A percentile compares a stretch with the other conserved stretches of the same genome.
Conservation (phyloP, 768 basidiomycete genomes). For the Phlegmacium glaucopus region DNA sequence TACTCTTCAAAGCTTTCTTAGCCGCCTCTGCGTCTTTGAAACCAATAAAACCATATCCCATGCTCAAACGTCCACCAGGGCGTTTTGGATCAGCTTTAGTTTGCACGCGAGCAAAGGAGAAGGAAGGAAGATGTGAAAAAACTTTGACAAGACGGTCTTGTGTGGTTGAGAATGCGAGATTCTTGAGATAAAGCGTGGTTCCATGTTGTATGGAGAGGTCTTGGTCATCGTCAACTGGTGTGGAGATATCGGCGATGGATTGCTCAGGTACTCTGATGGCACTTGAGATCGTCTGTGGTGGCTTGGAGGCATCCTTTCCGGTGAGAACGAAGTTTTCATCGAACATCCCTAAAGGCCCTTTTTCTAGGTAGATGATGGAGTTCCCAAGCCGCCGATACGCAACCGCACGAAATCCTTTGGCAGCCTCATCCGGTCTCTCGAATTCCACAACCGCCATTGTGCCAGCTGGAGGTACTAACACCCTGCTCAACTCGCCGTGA, state of each 20-base stretch:
- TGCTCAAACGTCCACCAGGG: conserved; percentile 63
- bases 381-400: conserved; percentile 88
- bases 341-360: conserved; percentile 86
- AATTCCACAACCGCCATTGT: conserved; percentile 93
- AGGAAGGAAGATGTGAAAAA: conserved; percentile 74
- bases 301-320: conserved; percentile 3
- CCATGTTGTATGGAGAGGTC: conserved; percentile 52
- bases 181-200: conserved; percentile 91
- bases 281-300: neutral
- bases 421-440: conserved; percentile 64
- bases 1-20: conserved; percentile 65
- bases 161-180: conserved; percentile 90
- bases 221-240: conserved; percentile 36
- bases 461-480: conserved; percentile 88
- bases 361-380: conserved; percentile 89
- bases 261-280: conserved; percentile 12
- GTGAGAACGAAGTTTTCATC: conserved; percentile 32
- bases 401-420: conserved; percentile 74
- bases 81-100: conserved; percentile 86
- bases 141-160: conserved; percentile 64
- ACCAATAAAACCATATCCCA: conserved; percentile 97
- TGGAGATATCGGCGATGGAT: conserved; percentile 28
- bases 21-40: conserved; percentile 78
- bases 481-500: conserved; percentile 66
- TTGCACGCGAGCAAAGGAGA: conserved; percentile 85